These are phyloP conservation scores for Calophaca sinica DNA, from an alignment of 306 rosid species.

Conservation along the genomic window DNA sequence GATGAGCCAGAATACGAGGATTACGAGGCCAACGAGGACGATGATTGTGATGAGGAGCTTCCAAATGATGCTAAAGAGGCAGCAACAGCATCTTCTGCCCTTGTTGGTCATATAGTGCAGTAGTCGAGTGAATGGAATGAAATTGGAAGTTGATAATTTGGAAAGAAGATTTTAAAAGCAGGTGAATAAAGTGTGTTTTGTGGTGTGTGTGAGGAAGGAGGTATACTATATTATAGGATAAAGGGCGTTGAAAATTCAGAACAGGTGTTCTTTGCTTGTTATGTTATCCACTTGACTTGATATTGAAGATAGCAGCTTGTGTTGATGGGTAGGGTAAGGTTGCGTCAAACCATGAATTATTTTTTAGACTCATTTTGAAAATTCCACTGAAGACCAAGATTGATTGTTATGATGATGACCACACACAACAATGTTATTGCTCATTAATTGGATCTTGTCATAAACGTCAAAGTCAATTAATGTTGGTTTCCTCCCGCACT, in stretches of 20 bases:
- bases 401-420: neutral
- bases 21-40: constrained; percentile 41
- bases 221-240: neutral
- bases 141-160: no score
- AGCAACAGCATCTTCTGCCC: constrained; percentile 40
- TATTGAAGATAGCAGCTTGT: neutral
- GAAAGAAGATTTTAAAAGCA: neutral
- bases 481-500: neutral
- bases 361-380: neutral
- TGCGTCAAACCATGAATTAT: neutral
- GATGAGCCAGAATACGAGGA: constrained; percentile 57
- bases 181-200: neutral
- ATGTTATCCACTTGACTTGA: neutral
- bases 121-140: no score
- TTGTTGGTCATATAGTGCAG: neutral
- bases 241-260: constrained; percentile 7
- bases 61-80: constrained; percentile 56
- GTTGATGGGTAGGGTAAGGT: neutral
- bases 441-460: neutral
- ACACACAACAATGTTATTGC: neutral
- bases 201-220: neutral
- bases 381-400: neutral
- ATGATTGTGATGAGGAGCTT: constrained; percentile 48
- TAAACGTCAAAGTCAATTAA: neutral
- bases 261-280: neutral